Evolutionary conservation across 352 stramenopile species (phyloP), one percentile per base, ranked within the genome.

Genomic region (Phytopythium helicoides): DNA sequence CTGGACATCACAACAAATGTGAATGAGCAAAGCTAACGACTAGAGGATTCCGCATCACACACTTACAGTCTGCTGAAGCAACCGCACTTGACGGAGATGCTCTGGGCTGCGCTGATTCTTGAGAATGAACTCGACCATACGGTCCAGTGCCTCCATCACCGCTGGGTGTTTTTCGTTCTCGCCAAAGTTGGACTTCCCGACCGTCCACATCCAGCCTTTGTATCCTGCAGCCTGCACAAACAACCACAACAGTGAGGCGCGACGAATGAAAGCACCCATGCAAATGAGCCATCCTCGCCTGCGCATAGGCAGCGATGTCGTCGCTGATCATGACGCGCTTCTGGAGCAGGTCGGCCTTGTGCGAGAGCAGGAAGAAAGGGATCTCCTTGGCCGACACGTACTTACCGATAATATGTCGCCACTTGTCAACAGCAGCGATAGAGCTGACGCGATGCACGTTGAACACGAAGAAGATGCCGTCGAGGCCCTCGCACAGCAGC

Each of bases 381-480:
- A 76, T 77, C 52, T 94, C 84, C 39, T 71, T 85, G 15, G 84
- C 73, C 6, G 84, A 92, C 15, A 88, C 54, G 60, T 79, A 86
- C 66, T 91, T 87, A 47, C 66, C 67, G 15, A 94, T 52, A 53
- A 56, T 71, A 54, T 91, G 69, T 21, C 80, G 80, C 84, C 84
- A 94, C 60, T 89, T 91, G 68, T 94, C 84, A 22, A 94, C 64
- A 9, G 84, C 81, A 0, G 81, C 81, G 55, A 94, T 91, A 26
- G 84, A 92, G 56, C 81, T 94, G 65, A 94, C 81, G 31, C 84
- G 79, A 54, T 94, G 81, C 34, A 94, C 80, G 55, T 94, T 94
- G 50, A 91, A 91, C n/a, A 92, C 84, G 37, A 90, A 90, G 62
- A 94, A 94, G 47, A 94, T 73, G 45, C 84, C 84, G 53, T 92